Evolutionary conservation across 1,284 basidiomycete genomes (phyloP), one percentile per base, ranked within the genome.

Genomic region (Jaminaea rosea): DNA sequence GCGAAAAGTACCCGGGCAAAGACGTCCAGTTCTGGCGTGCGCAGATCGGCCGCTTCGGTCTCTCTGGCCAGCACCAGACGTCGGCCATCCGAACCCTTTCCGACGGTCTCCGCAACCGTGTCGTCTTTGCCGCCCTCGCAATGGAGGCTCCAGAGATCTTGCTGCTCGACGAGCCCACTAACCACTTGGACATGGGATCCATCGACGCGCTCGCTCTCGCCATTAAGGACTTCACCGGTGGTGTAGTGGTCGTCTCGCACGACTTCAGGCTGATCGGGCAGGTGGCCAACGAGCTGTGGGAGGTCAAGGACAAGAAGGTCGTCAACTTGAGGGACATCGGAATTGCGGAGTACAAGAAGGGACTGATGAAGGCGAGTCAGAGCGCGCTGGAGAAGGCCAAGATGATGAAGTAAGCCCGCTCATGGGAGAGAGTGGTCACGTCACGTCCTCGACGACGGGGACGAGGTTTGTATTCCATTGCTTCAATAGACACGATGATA

Each of bases 221-320:
- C 47, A 97, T 98, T 80, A 94, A 94, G 78, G 88, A 88, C 73
- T 98, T 91, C 75, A 86, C 89, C 72, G 93, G 94, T 57, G 93
- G 93, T 74, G 94, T 97, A 47, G 93, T 73, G 23, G 68, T 72
- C 44, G 70, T 72, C 7, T 72, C 60, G 54, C 63, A 65, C 62
- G 67, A 69, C 57, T 69, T 74, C 52, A 53, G 65, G n/a, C 56
- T 69, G 24, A 63, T 67, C 47, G 61, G 56, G 39, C 66, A 69
- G 58, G 62, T 63, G 44, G 47, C 68, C 83, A 86, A 97, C 74
- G 92, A 97, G 75, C 83, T 98, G 10, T 98, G 93, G 93, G 93
- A 98, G 77, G 93, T 98, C 55, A 90, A 90, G 75, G 82, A 91
- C 76, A 85, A 86, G 77, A 89, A 88, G 75, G 92, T 98, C 75